Conservation (phyloP, 208 protist genomes). For the Spongospora subterranea region DNA sequence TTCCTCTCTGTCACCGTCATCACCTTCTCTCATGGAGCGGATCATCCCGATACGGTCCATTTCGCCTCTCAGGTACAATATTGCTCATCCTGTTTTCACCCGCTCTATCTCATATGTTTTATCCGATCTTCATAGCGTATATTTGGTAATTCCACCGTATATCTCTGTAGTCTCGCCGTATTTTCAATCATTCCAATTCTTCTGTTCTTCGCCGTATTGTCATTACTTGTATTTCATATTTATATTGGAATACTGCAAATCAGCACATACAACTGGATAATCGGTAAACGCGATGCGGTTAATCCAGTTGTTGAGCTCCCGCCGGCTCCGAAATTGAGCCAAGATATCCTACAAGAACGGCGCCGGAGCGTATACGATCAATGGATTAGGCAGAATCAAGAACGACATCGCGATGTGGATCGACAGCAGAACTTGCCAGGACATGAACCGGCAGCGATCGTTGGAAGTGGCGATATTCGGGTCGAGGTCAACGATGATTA, state of each 20-base stretch:
- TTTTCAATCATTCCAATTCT: not conserved
- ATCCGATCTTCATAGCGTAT: not conserved
- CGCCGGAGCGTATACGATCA: constrained; percentile 5
- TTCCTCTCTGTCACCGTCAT: not conserved
- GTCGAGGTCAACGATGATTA: not conserved
- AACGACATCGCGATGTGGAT: not conserved
- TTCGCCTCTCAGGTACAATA: not conserved
- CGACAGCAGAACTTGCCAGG: not conserved
- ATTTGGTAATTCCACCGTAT: not conserved
- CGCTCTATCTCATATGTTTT: not conserved
- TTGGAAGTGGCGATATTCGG: not conserved
- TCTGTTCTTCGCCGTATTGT: not conserved
- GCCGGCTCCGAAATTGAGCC: not conserved
- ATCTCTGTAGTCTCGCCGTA: not conserved
- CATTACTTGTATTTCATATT: not conserved
- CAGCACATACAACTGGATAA: constrained; percentile 44
- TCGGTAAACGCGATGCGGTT: constrained; percentile 14
- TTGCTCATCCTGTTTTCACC: not conserved
- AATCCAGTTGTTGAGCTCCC: not conserved
- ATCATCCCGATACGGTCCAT: not conserved
- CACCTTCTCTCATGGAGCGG: not conserved
- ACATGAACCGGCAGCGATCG: not conserved
- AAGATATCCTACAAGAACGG: not conserved
- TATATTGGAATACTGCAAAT: constrained; percentile 16
- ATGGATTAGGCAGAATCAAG: constrained; percentile 13